These are phyloP conservation scores for Diaporthe citri DNA, from an alignment of 2,329 filamentous ascomycete genomes.

Conservation along the genomic window DNA sequence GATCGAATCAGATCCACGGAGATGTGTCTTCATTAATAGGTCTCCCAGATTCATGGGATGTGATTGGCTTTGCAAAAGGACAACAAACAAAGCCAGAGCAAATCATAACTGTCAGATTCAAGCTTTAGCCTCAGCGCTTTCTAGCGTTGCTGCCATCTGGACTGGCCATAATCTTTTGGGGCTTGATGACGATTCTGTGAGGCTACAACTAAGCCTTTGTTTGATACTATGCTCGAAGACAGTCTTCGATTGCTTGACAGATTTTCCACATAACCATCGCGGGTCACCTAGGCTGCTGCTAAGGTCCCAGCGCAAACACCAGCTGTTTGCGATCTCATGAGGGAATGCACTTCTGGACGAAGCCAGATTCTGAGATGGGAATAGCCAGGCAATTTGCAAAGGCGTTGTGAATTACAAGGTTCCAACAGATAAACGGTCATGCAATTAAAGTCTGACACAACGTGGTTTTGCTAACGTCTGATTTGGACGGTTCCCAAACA, in stretches of 20 bases:
- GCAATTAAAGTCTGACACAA: background rate
- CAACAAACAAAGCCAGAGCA: background rate
- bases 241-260: background rate
- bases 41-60: background rate
- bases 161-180: background rate
- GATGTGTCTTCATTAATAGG: background rate
- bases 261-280: background rate
- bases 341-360: background rate
- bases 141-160: background rate
- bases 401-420: too few species aligned
- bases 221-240: background rate
- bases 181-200: background rate
- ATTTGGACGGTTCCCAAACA: too few species aligned
- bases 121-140: background rate
- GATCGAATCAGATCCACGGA: background rate
- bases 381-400: too few species aligned
- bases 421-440: background rate
- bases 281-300: background rate
- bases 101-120: background rate
- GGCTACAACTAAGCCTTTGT: background rate
- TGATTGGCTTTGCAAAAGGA: background rate
- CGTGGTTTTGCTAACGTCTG: rapidly evolving
- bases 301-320: background rate
- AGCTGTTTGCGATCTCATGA: background rate
- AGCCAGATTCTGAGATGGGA: background rate